These are phyloP conservation scores for Aspergillus funiculosus DNA, from an alignment of 495 filamentous ascomycete genomes.

Conservation along the genomic window DNA sequence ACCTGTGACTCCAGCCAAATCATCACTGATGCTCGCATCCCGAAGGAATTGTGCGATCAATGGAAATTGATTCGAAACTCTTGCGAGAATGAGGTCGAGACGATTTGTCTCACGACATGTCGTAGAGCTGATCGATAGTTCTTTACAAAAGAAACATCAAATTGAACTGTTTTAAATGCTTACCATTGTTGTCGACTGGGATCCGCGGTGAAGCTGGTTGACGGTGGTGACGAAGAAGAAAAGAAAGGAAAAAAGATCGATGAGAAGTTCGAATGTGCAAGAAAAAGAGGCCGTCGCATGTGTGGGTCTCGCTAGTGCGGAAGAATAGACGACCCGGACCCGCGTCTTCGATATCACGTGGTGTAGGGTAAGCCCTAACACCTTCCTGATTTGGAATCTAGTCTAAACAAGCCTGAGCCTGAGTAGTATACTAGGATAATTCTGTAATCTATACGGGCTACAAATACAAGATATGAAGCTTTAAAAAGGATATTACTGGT, in stretches of 20 bases:
- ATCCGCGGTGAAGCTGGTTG: conserved; percentile 38
- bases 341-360: conserved; percentile 16
- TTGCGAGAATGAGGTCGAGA: conserved; percentile 31
- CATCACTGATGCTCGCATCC: conserved; percentile 55
- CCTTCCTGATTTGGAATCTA: background rate
- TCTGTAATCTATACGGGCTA: too few relatives aligned
- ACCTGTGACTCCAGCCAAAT: conserved; percentile 75
- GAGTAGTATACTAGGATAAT: too few relatives aligned
- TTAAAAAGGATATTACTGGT: too few relatives aligned
- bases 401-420: too few relatives aligned
- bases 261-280: conserved; percentile 19
- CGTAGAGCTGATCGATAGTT: conserved; percentile 34
- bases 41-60: conserved; percentile 28
- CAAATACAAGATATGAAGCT: too few relatives aligned
- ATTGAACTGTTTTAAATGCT: conserved; percentile 35
- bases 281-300: conserved; percentile 21
- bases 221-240: conserved; percentile 37
- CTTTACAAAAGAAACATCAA: conserved; percentile 13
- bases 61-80: conserved; percentile 40
- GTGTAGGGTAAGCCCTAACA: conserved; percentile 15
- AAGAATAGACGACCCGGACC: conserved; percentile 17
- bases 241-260: conserved; percentile 19
- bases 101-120: conserved; percentile 34
- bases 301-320: conserved; percentile 37
- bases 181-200: conserved; percentile 50